Evolutionary conservation across 2,329 filamentous ascomycete species (phyloP).

Genomic region (Pseudovirgaria hyperparasitica): DNA sequence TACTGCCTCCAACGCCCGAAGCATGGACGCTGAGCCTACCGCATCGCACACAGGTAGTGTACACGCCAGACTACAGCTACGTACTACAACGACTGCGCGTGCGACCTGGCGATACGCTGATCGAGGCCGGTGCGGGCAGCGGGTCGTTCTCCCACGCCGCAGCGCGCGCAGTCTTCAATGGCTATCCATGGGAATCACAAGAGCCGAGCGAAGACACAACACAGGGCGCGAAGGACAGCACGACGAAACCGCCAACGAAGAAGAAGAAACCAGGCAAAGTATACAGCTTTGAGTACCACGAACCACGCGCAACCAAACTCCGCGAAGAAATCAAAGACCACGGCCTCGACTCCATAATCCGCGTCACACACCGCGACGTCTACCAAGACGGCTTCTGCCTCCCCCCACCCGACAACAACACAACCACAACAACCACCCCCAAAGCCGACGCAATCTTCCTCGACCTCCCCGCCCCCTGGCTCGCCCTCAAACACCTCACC

Average conservation of each 20-base stretch:
- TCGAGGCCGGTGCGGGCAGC: conserved; percentile 72
- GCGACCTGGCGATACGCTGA: conserved; percentile 57
- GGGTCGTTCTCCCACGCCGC: conserved; percentile 76
- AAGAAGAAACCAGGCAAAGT: conserved; percentile 48
- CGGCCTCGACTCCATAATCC: conserved; percentile 50
- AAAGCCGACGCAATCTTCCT: conserved; percentile 62
- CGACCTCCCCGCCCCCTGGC: conserved; percentile 71
- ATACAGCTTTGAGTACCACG: conserved; percentile 74
- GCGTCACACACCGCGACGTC: conserved; percentile 67
- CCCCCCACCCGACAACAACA: conserved; percentile 11
- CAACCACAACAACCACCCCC: too few relatives aligned
- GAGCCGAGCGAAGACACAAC: conserved; percentile 16
- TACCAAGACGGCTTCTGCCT: conserved; percentile 63
- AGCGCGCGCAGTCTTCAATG: conserved; percentile 62
- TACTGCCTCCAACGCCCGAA: conserved; percentile 68
- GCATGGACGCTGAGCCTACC: conserved; percentile 70
- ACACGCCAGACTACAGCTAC: conserved; percentile 79
- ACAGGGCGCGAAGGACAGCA: conserved; percentile 7
- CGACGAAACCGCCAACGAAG: conserved; percentile 18
- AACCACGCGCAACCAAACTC: conserved; percentile 57
- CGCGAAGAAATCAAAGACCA: conserved; percentile 57
- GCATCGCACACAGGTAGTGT: conserved; percentile 75
- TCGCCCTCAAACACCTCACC: conserved; percentile 63
- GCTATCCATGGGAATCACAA: conserved; percentile 37
- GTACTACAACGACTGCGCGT: conserved; percentile 65